Conservation (phyloP, 768 basidiomycete genomes). For the Lactarius deliciosus region DNA sequence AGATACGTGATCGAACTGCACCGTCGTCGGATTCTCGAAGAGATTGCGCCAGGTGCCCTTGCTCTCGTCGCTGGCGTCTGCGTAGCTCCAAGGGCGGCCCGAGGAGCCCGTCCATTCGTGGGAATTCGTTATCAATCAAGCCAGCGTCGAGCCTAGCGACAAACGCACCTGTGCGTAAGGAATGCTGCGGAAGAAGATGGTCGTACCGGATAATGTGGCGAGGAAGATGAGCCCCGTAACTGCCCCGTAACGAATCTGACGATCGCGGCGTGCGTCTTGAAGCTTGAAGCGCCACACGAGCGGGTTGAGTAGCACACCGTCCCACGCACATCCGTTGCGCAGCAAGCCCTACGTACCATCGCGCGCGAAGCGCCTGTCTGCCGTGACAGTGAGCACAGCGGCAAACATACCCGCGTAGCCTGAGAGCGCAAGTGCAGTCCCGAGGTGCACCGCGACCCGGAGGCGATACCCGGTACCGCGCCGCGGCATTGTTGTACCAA, state of each 20-base stretch:
- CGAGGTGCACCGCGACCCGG: conserved; percentile 71
- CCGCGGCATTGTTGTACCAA: no score
- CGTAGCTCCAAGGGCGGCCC: conserved; percentile 45
- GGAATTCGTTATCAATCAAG: conserved; percentile 64
- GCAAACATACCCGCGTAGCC: conserved; percentile 83
- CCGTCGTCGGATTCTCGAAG: conserved; percentile 96
- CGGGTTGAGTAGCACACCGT: conserved; percentile 52
- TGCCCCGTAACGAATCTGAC: conserved; percentile 48
- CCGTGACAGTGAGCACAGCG: conserved; percentile 68
- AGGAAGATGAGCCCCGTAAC: conserved; percentile 80
- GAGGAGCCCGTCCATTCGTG: no score
- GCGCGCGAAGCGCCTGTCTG: conserved; percentile 74
- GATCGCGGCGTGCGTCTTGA: conserved; percentile 51
- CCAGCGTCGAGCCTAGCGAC: conserved; percentile 98
- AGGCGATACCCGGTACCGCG: conserved; percentile 94
- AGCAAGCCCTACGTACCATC: conserved; percentile 60
- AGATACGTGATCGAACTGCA: conserved; percentile 95
- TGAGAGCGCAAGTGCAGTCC: conserved; percentile 74
- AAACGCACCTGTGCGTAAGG: conserved; percentile 74
- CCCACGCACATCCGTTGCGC: conserved; percentile 41
- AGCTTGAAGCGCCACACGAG: conserved; percentile 50
- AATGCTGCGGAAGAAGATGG: background rate
- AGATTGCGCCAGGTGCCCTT: conserved; percentile 88
- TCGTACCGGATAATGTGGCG: conserved; percentile 87
- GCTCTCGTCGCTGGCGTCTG: conserved; percentile 44